Conservation (phyloP, 352 stramenopile genomes). For the Pythium insidiosum region DNA sequence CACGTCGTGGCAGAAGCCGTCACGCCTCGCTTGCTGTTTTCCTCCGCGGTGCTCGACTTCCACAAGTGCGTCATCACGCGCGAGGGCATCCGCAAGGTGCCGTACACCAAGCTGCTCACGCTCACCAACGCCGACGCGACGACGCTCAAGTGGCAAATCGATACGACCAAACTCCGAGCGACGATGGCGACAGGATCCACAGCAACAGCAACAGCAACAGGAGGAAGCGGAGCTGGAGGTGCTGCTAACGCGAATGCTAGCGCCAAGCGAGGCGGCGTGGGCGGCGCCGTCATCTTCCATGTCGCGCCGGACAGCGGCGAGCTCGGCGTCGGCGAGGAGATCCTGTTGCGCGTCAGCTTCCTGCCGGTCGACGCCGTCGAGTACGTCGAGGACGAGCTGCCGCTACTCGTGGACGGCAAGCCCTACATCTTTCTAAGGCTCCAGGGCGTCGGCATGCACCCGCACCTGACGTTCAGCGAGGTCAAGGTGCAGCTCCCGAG, state of each 20-base stretch:
- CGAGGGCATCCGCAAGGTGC: constrained; percentile 79
- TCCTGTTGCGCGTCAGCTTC: constrained; percentile 83
- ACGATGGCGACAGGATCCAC: constrained; percentile 6
- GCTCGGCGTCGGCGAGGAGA: constrained; percentile 66
- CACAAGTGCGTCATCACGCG: constrained; percentile 76
- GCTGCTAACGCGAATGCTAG: constrained; percentile 17
- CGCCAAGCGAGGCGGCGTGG: too few relatives aligned
- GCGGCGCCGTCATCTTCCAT: constrained; percentile 56
- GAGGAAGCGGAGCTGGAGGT: constrained; percentile 14
- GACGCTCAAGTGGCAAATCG: constrained; percentile 74
- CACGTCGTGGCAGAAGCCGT: constrained; percentile 46
- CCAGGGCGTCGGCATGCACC: constrained; percentile 82
- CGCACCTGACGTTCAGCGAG: constrained; percentile 87
- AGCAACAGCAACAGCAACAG: constrained; percentile 9
- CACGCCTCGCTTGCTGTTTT: constrained; percentile 61
- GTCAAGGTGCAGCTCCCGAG: constrained; percentile 83
- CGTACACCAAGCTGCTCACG: constrained; percentile 74
- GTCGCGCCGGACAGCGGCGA: constrained; percentile 74
- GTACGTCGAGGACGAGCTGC: constrained; percentile 71
- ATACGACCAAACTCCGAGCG: constrained; percentile 35
- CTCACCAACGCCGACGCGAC: constrained; percentile 67
- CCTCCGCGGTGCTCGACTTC: constrained; percentile 73
- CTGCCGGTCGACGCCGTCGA: constrained; percentile 65
- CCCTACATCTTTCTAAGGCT: constrained; percentile 82
- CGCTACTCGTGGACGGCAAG: constrained; percentile 54